phyloP scores from a whole-genome alignment of 208 protist species.

The Leishmania guyanensis region DNA sequence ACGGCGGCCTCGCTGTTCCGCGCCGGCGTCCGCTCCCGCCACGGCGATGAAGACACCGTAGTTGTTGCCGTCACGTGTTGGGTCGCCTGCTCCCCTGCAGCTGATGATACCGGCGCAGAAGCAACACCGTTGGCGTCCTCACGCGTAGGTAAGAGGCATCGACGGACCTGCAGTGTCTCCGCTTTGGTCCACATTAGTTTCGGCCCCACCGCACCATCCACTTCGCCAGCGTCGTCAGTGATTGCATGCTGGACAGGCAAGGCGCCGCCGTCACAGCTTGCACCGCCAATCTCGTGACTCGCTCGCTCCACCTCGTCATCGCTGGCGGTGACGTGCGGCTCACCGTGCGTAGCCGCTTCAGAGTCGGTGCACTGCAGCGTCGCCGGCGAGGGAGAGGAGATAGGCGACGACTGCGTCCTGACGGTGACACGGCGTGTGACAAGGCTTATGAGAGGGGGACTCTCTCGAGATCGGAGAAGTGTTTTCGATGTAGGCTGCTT shows the following conservation, averaged over 20 bases:
- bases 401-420: background rate
- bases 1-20: slow-evolving; percentile 49
- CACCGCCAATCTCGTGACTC: background rate
- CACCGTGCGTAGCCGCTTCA: background rate
- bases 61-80: background rate
- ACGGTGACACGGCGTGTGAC: background rate
- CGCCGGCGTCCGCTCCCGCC: slow-evolving; percentile 17
- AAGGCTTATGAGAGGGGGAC: background rate
- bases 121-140: background rate
- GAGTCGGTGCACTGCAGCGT: background rate
- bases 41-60: background rate
- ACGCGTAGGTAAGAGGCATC: background rate
- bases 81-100: background rate
- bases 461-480: background rate
- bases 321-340: background rate
- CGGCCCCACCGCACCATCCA: background rate
- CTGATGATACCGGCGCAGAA: background rate
- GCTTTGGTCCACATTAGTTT: background rate
- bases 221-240: background rate
- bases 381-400: background rate
- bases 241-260: background rate
- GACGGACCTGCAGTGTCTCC: background rate
- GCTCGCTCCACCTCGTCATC: background rate
- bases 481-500: background rate
- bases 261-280: background rate